These are phyloP conservation scores for Centella asiatica DNA, from an alignment of 129 eudicot species.

Conservation along the genomic window DNA sequence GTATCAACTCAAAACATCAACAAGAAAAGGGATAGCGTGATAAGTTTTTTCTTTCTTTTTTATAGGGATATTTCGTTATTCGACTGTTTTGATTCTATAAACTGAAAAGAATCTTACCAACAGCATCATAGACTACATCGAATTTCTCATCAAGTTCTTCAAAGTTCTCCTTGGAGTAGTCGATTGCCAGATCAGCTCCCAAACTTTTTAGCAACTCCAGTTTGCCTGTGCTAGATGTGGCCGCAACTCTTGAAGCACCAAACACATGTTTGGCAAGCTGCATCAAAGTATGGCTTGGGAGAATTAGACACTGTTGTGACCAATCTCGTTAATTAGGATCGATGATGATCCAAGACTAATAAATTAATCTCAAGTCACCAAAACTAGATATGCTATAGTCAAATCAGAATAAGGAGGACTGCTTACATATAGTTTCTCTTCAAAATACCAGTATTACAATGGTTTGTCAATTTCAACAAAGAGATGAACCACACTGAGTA, in stretches of 20 bases:
- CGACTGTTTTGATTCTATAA: neutral
- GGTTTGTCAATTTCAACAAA: neutral
- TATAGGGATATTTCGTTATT: neutral
- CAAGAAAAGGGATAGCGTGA: no score
- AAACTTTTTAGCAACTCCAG: slow-evolving; percentile 71
- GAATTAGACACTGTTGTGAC: neutral
- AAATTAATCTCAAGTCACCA: no score
- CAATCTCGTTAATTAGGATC: no score
- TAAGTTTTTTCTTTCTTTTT: neutral
- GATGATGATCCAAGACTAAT: no score
- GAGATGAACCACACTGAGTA: neutral
- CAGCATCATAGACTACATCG: slow-evolving; percentile 79
- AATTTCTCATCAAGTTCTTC: slow-evolving; percentile 80
- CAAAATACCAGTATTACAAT: neutral
- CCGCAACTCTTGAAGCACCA: slow-evolving; percentile 84
- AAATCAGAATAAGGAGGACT: neutral
- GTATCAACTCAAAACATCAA: no score
- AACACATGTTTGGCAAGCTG: slow-evolving; percentile 83
- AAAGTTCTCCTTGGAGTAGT: slow-evolving; percentile 79
- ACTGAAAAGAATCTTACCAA: slow-evolving; percentile 45
- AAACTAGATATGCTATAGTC: no score
- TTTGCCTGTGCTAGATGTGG: slow-evolving; percentile 79
- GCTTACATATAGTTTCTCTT: neutral
- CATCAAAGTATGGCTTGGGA: no score
- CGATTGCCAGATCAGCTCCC: slow-evolving; percentile 83